A percentile compares a stretch with the other conserved stretches of the same genome.
Evolutionary conservation across 306 rosid genomes (phyloP).

Genomic region (Pterocarpus macrocarpus): DNA sequence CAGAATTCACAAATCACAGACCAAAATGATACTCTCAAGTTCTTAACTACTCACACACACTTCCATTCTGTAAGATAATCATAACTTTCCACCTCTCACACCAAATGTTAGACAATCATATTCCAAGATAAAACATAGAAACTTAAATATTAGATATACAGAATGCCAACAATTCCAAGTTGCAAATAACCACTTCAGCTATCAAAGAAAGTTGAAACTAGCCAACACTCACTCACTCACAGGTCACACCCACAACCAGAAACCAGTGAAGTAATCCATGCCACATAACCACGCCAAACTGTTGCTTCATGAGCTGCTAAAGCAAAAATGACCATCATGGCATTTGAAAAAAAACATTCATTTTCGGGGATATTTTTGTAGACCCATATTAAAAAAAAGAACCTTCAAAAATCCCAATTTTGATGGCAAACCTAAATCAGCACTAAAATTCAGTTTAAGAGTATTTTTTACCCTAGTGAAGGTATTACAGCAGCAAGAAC

Average conservation of each 20-base stretch:
- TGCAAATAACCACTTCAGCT: not conserved
- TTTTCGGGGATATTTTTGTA: no score
- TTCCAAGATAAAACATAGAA: not conserved
- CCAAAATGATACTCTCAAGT: not conserved
- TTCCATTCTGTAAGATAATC: not conserved
- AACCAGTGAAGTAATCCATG: not conserved
- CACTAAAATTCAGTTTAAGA: not conserved
- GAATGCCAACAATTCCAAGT: not conserved
- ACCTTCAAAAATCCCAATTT: no score
- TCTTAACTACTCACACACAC: no score
- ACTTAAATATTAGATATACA: not conserved
- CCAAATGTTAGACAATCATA: not conserved
- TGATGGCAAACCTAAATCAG: no score
- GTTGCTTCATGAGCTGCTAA: not conserved
- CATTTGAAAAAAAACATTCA: not conserved
- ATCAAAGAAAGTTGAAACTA: conserved; percentile 19
- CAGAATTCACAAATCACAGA: not conserved
- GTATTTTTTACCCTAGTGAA: no score
- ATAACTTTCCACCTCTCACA: not conserved
- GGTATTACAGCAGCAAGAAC: not conserved
- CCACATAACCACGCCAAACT: not conserved
- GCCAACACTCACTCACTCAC: not conserved
- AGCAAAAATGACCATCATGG: not conserved
- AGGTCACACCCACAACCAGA: not conserved
- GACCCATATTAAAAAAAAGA: no score